Evolutionary conservation across 192 early-diverging fungal species (phyloP).

Genomic region (Mortierella alpina): DNA sequence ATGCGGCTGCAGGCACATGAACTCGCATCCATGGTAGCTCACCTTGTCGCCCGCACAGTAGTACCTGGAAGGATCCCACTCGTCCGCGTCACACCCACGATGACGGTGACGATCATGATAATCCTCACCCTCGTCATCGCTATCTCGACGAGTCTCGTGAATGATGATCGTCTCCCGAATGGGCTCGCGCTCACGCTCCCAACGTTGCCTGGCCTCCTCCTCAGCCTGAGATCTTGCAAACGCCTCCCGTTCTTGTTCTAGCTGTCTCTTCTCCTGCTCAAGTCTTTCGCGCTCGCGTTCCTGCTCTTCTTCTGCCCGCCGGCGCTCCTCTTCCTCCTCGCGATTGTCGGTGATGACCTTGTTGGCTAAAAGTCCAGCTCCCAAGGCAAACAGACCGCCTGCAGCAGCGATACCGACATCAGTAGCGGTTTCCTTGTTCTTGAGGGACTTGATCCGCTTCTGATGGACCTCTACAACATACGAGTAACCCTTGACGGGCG

Average conservation of each 20-base stretch:
- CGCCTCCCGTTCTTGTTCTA: constrained; percentile 22
- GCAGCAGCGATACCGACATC: constrained; percentile 53
- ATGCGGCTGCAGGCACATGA: constrained; percentile 59
- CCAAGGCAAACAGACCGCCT: constrained; percentile 56
- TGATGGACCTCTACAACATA: constrained; percentile 53
- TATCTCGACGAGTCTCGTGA: not conserved
- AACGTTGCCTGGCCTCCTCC: constrained; percentile 3
- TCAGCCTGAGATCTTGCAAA: constrained; percentile 31
- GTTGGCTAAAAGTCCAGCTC: constrained; percentile 58
- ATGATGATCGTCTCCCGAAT: constrained; percentile 3
- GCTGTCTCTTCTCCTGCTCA: constrained; percentile 26
- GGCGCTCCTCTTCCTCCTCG: constrained; percentile 30
- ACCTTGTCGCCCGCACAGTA: constrained; percentile 61
- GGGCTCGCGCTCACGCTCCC: not conserved
- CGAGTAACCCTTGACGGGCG: constrained; percentile 44
- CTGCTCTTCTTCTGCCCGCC: constrained; percentile 8
- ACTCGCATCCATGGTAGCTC: constrained; percentile 55
- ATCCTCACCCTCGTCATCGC: not conserved
- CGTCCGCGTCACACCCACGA: constrained; percentile 2
- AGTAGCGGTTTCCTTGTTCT: constrained; percentile 51
- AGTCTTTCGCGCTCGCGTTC: constrained; percentile 11
- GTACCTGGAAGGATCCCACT: constrained; percentile 58
- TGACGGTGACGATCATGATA: constrained; percentile 11
- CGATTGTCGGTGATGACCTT: constrained; percentile 51
- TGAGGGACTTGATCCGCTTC: constrained; percentile 53